Base-by-base conservation (phyloP, 2,329 filamentous ascomycete species). In the Chrysosphaeria jannelii region DNA sequence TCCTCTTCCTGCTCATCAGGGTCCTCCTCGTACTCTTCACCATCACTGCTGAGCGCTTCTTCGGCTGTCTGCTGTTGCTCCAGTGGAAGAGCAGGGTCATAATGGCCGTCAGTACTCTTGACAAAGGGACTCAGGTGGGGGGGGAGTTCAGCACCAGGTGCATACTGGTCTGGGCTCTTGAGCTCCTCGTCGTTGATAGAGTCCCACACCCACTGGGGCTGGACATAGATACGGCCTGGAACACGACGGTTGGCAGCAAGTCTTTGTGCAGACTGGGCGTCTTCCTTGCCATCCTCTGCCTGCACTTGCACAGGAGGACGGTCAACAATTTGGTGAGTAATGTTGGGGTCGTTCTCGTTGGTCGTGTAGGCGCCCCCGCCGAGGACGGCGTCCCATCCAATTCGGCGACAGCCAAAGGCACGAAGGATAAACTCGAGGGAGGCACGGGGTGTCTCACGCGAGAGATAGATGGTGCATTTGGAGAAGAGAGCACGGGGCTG, bases 121-220 rank as follows among this genome's bases (percentile, higher is more conserved):
- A 93, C 78, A 56, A 89, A 97, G 13, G 85, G 85, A 43, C 79
- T 93, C 35, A 97, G 46, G 53, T 97, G 85, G 8, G 85, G 85
- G 12, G 85, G 85, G 15, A 97, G 53, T 33, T 75, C 67, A 10
- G 79, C 70, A 10, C 85, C 85, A 2, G 85, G 85, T 1, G 69
- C 74, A 38, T 97, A 97, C 17, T 79, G 47, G 39, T 91, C 76
- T 15, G 79, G 63, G 32, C 71, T 59, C 41, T 91, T 66, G 26
- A 97, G 50, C 44, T 81, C 76, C 30, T 76, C 75, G 21, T 85
- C 74, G 41, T 97, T 97, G 41, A 90, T 51, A 36, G 74, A 81
- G 39, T 97, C 85, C 85, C 85, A 97, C 4, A 97, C 65, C 81
- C 88, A 97, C 42, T 97, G 85, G 11, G 85, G 85, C 48, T 97